phyloP scores from a whole-genome alignment of 2,329 filamentous ascomycete species.

The Biscogniauxia marginata region DNA sequence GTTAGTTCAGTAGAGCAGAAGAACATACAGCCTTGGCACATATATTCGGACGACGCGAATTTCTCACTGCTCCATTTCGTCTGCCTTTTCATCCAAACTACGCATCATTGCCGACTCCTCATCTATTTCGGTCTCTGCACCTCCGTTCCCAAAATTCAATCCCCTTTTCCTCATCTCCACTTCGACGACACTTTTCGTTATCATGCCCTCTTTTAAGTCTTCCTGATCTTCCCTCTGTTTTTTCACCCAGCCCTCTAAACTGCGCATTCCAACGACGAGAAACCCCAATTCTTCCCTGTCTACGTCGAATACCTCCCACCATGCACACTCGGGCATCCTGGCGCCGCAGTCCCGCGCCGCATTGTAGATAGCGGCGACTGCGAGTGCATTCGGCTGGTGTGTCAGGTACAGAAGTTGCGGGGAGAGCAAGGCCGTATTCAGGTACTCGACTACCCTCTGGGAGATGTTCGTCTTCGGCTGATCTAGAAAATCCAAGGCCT shows the following conservation, averaged over 20 bases:
- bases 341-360: slow-evolving; percentile 74
- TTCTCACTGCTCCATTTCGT: slow-evolving; percentile 25
- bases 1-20: not conserved
- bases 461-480: slow-evolving; percentile 53
- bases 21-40: not conserved
- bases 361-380: slow-evolving; percentile 88
- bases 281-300: slow-evolving; percentile 94
- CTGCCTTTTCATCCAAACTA: slow-evolving; percentile 36
- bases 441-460: slow-evolving; percentile 66
- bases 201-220: slow-evolving; percentile 44
- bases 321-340: slow-evolving; percentile 78
- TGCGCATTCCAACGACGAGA: slow-evolving; percentile 80
- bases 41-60: not conserved
- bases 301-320: slow-evolving; percentile 99
- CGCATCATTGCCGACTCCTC: slow-evolving; percentile 46
- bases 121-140: slow-evolving; percentile 26
- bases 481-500: slow-evolving; percentile 72
- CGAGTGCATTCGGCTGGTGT: slow-evolving; percentile 82
- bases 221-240: slow-evolving; percentile 58
- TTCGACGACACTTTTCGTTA: slow-evolving; percentile 58
- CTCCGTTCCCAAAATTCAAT: slow-evolving; percentile 34
- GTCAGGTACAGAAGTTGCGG: slow-evolving; percentile 90
- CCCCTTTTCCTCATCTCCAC: slow-evolving; percentile 57
- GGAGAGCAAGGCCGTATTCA: slow-evolving; percentile 84
- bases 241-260: slow-evolving; percentile 68